Conservation (phyloP, 2,329 filamentous ascomycete species). For the Stagonosporopsis tanaceti region DNA sequence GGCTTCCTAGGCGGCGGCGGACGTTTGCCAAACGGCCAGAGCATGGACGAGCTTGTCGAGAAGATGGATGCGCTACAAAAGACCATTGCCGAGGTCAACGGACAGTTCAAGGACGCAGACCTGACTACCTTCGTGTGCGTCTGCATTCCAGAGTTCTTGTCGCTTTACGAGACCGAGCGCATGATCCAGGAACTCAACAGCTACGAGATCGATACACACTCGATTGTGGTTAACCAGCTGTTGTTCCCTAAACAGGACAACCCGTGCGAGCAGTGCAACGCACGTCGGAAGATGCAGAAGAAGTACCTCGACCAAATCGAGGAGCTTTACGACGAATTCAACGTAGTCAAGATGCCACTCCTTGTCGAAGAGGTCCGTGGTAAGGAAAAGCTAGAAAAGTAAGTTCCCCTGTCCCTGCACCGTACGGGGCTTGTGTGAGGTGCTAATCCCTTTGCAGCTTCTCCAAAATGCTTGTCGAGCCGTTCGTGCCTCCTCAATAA, state of each 20-base stretch:
- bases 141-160: conserved; percentile 96
- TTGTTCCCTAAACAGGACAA: conserved; percentile 88
- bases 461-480: conserved; percentile 81
- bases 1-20: conserved; percentile 83
- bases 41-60: conserved; percentile 87
- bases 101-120: conserved; percentile 96
- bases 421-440: no score
- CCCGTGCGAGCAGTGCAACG: conserved; percentile 93
- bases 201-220: conserved; percentile 95
- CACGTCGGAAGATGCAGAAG: conserved; percentile 96
- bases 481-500: conserved; percentile 71
- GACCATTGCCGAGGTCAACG: conserved; percentile 95
- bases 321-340: conserved; percentile 98
- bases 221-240: conserved; percentile 97
- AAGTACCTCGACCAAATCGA: conserved; percentile 99
- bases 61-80: conserved; percentile 94
- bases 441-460: conserved; percentile 59
- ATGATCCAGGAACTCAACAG: conserved; percentile 98
- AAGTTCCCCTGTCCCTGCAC: conserved; percentile 28
- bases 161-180: conserved; percentile 96
- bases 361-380: conserved; percentile 94
- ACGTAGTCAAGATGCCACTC: conserved; percentile 97
- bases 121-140: conserved; percentile 98
- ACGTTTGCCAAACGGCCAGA: conserved; percentile 88
- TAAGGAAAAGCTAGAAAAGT: conserved; percentile 88